Evolutionary conservation across 2,329 filamentous ascomycete species (phyloP).

Genomic region (Pseudomassariella vexata): DNA sequence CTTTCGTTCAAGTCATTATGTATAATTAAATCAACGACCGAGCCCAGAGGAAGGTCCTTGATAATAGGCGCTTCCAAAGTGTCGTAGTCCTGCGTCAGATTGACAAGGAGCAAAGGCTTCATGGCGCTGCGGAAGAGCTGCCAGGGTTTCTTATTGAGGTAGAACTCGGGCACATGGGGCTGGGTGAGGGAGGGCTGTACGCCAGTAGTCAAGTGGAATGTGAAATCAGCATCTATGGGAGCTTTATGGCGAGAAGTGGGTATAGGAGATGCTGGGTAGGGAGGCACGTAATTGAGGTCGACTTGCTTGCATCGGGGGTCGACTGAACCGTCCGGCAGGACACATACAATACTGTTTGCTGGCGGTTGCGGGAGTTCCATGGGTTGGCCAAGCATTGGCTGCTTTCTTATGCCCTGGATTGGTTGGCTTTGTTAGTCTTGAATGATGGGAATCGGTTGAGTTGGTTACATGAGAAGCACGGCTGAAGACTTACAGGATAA

Average conservation of each 20-base stretch:
- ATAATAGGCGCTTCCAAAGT: slow-evolving; percentile 2
- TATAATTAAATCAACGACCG: slow-evolving; percentile 5
- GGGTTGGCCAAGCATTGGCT: slow-evolving; percentile 10
- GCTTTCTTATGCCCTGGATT: no score
- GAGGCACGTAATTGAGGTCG: slow-evolving; percentile 6
- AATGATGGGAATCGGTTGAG: no score
- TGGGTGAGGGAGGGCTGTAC: slow-evolving; percentile 5
- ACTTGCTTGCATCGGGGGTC: slow-evolving; percentile 8
- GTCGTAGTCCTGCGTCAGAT: background rate
- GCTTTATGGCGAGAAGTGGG: background rate
- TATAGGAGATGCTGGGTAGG: slow-evolving; percentile 7
- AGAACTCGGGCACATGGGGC: slow-evolving; percentile 5
- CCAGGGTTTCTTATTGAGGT: slow-evolving; percentile 8
- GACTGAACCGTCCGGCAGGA: slow-evolving; percentile 10
- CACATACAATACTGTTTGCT: slow-evolving; percentile 9
- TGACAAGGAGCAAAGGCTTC: slow-evolving; percentile 12
- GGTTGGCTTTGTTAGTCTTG: no score
- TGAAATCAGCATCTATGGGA: slow-evolving; percentile 6
- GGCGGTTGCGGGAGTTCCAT: slow-evolving; percentile 10
- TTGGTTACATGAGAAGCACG: background rate
- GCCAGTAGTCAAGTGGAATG: slow-evolving; percentile 8
- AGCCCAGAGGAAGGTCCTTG: slow-evolving; percentile 4
- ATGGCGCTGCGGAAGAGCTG: slow-evolving; percentile 9
- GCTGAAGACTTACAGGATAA: slow-evolving; percentile 7
- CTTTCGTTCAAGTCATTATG: slow-evolving; percentile 8